phyloP scores from a whole-genome alignment of 768 basidiomycete genomes.

The Mycena galopus region DNA sequence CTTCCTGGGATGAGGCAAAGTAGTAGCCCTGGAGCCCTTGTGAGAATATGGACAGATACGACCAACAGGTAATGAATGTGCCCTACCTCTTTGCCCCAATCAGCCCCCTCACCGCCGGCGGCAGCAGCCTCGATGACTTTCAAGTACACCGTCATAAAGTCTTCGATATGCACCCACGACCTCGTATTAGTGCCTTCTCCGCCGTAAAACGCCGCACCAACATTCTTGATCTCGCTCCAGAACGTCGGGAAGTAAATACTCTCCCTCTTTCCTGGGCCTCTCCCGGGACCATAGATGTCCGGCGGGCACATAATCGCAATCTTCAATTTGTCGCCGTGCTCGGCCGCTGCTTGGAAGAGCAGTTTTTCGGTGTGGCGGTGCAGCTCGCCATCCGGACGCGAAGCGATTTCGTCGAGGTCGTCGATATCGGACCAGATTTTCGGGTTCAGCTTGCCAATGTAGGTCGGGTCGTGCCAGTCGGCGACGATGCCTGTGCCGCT shows the following conservation, averaged over 20 bases:
- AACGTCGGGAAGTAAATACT: constrained; percentile 25
- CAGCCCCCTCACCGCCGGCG: constrained; percentile 6
- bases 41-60: neutral
- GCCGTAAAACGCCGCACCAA: constrained; percentile 18
- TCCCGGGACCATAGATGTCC: constrained; percentile 26
- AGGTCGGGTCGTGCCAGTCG: constrained; percentile 17
- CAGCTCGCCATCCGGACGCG: constrained; percentile 6
- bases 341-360: constrained; percentile 14
- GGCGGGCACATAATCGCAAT: constrained; percentile 32
- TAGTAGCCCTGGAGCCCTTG: constrained; percentile 22
- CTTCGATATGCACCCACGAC: constrained; percentile 25
- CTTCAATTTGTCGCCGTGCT: constrained; percentile 27
- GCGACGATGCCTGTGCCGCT: constrained; percentile 26
- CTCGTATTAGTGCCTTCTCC: constrained; percentile 21
- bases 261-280: constrained; percentile 22
- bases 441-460: constrained; percentile 6
- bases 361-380: constrained; percentile 26
- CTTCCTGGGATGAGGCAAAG: constrained; percentile 19
- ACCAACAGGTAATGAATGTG: neutral
- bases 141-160: constrained; percentile 30
- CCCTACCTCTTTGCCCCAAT: constrained; percentile 23
- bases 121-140: constrained; percentile 25
- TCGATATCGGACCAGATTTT: constrained; percentile 23
- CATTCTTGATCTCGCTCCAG: constrained; percentile 12
- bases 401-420: constrained; percentile 20